Conservation (phyloP, 768 basidiomycete species). For the Cystofilobasidium capitatum region DNA sequence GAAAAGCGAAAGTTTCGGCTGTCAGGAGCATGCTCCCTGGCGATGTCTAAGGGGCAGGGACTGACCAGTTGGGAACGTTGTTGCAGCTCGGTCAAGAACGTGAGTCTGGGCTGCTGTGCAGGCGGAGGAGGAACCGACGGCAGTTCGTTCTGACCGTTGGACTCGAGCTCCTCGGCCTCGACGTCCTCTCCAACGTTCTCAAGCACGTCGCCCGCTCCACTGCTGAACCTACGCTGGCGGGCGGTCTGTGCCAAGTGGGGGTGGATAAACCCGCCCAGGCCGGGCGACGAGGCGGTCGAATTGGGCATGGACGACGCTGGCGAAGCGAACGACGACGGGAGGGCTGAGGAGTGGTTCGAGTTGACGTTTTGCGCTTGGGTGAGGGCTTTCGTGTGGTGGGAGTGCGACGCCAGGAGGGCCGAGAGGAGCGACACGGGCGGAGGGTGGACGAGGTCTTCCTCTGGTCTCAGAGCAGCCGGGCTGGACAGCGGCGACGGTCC, state of each 20-base stretch:
- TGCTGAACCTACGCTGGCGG: constrained; percentile 3
- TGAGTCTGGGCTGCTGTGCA: too few relatives aligned
- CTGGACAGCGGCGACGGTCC: neutral
- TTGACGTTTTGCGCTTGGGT: neutral
- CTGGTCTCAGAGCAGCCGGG: neutral
- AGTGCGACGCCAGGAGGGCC: constrained; percentile 2
- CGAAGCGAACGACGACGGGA: neutral
- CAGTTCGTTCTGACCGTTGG: neutral
- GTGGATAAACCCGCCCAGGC: neutral
- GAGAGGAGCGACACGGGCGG: constrained; percentile 12
- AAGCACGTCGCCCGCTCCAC: constrained; percentile 4
- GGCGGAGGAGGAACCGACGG: neutral
- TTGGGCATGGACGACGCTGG: neutral
- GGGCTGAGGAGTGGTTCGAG: neutral
- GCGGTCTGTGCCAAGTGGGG: neutral
- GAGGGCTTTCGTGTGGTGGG: constrained; percentile 6
- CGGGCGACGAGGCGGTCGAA: constrained; percentile 4
- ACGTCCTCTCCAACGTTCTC: constrained; percentile 7
- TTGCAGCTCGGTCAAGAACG: too few relatives aligned
- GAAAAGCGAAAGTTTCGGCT: too few relatives aligned
- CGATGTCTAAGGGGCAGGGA: too few relatives aligned
- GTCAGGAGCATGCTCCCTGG: too few relatives aligned
- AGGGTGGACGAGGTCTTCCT: neutral
- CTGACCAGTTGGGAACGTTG: too few relatives aligned
- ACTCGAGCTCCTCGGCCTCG: neutral